phyloP scores from a whole-genome alignment of 2,329 filamentous ascomycete genomes.

The Gnomoniopsis smithogilvyi region DNA sequence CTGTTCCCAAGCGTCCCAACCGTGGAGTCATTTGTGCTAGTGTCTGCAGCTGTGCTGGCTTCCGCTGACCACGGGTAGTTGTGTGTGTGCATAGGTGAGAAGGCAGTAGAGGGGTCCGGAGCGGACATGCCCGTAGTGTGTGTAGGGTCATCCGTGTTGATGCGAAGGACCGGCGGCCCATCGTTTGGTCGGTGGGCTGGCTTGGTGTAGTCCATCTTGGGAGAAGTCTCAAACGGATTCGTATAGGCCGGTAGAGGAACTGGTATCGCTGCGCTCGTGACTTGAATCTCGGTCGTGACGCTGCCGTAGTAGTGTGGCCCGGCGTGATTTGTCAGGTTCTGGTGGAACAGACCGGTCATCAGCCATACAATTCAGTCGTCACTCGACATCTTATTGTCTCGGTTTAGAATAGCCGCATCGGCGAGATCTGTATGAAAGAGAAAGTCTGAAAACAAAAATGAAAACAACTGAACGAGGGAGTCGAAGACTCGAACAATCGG shows the following conservation, averaged over 20 bases:
- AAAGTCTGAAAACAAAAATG: no score
- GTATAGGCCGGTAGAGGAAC: constrained; percentile 14
- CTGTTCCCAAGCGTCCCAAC: constrained; percentile 1
- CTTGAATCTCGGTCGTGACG: constrained; percentile 51
- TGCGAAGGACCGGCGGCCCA: neutral
- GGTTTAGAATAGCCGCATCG: neutral
- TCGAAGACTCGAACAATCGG: neutral
- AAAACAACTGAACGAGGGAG: no score
- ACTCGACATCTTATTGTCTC: neutral
- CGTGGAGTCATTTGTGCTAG: neutral
- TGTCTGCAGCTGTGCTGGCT: neutral
- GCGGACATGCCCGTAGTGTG: constrained; percentile 10
- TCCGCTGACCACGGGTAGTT: constrained; percentile 16
- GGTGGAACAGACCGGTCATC: constrained; percentile 8
- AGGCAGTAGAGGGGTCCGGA: constrained; percentile 2
- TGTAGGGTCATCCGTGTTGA: constrained; percentile 13
- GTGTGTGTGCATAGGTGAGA: constrained; percentile 14
- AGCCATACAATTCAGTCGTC: neutral
- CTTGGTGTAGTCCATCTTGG: constrained; percentile 23
- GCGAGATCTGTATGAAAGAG: no score
- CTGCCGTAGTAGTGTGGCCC: constrained; percentile 42
- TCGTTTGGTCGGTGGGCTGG: neutral
- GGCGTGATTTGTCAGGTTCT: constrained; percentile 12
- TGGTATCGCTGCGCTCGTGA: constrained; percentile 28
- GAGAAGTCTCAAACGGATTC: constrained; percentile 14